Conservation (phyloP, 345 rosid genomes). For the Linum lewisii region DNA sequence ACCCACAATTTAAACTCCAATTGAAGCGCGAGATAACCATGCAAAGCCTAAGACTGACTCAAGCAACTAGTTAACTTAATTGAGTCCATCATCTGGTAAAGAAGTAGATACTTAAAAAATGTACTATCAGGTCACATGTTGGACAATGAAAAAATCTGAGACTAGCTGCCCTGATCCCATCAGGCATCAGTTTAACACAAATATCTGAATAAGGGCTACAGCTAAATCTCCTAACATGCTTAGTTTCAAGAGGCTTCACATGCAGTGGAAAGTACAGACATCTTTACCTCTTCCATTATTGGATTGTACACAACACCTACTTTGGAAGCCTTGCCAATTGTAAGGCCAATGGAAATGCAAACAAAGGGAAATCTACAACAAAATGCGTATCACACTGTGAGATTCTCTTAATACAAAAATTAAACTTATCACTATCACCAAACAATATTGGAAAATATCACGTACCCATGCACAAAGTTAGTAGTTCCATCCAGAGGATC, state of each 20-base stretch:
- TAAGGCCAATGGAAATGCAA: conserved; percentile 91
- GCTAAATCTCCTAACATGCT: no score
- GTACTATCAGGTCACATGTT: background rate
- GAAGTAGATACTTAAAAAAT: background rate
- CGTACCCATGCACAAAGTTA: conserved; percentile 92
- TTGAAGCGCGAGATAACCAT: background rate
- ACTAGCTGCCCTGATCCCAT: no score
- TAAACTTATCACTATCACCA: conserved; percentile 7
- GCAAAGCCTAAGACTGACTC: background rate
- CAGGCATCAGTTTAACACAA: no score
- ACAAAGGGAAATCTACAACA: conserved; percentile 69
- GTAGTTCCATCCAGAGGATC: conserved; percentile 99
- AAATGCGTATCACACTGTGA: conserved; percentile 9
- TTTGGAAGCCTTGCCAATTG: conserved; percentile 65
- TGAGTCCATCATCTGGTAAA: background rate
- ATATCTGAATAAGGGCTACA: no score
- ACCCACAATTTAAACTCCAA: conserved; percentile 7
- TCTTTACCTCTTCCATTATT: conserved; percentile 77
- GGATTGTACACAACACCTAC: conserved; percentile 94
- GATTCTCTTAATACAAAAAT: background rate
- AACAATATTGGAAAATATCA: conserved; percentile 3
- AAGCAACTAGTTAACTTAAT: background rate
- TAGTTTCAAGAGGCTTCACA: no score
- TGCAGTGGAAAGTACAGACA: conserved; percentile 1
- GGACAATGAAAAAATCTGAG: no score